These are phyloP conservation scores for Hirschfeldia incana DNA, from an alignment of 345 rosid genomes.

Conservation along the genomic window DNA sequence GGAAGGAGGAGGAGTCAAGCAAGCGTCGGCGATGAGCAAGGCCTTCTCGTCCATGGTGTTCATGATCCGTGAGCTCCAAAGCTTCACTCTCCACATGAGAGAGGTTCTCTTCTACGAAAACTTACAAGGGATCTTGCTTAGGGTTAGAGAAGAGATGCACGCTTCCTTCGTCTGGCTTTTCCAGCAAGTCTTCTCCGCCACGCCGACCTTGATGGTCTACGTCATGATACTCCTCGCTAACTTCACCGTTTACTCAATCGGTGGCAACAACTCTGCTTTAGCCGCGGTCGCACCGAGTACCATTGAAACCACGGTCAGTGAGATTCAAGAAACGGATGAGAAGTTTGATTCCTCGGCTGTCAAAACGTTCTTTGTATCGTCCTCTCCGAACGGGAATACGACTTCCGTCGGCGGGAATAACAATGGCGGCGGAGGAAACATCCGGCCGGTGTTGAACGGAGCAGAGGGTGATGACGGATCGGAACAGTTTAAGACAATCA, in stretches of 20 bases:
- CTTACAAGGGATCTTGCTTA: constrained; percentile 60
- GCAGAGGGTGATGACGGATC: constrained; percentile 64
- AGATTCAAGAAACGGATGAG: constrained; percentile 30
- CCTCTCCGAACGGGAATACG: constrained; percentile 55
- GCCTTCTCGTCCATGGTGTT: constrained; percentile 98
- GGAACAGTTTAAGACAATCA: constrained; percentile 46
- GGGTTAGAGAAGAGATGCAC: constrained; percentile 80
- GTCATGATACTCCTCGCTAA: constrained; percentile 91
- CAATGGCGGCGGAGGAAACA: constrained; percentile 77
- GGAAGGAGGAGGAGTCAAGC: constrained; percentile 41
- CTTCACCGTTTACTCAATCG: constrained; percentile 76
- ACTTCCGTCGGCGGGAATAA: constrained; percentile 55
- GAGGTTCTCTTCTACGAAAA: constrained; percentile 67
- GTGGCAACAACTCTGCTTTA: constrained; percentile 46
- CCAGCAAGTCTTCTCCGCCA: constrained; percentile 85
- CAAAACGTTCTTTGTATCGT: constrained; percentile 50
- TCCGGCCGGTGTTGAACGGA: constrained; percentile 54
- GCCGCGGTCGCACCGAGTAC: constrained; percentile 33
- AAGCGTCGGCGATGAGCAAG: constrained; percentile 55
- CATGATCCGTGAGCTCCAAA: constrained; percentile 78
- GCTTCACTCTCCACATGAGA: constrained; percentile 75
- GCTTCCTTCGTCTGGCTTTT: constrained; percentile 94
- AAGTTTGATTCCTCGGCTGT: constrained; percentile 56
- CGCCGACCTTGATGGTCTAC: constrained; percentile 89
- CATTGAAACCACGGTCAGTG: constrained; percentile 26